Evolutionary conservation across 345 rosid species (phyloP), one percentile per base, ranked within the genome.

Genomic region (Linum lewisii): DNA sequence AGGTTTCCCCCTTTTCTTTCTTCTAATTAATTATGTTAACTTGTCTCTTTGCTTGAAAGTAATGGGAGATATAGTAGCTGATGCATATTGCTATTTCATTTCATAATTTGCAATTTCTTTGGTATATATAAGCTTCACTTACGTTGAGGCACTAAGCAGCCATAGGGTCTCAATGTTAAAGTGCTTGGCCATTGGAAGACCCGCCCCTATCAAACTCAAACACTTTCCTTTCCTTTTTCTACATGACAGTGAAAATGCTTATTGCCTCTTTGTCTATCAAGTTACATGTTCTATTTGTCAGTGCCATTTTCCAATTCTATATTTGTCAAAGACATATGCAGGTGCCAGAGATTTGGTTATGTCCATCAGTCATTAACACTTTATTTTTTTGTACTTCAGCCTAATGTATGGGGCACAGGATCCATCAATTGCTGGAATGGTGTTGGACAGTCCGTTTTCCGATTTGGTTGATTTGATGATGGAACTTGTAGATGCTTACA

Each of bases 401-500:
- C 78, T 90, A 36, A 66, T 90, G 91, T 90, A 90, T 77, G 95
- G 91, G 75, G 89, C 89, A 45, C 89, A 85, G 75, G 97, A 90
- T 74, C 95, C 97, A 44, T 90, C 97, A 8, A 85, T 87, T 21
- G 96, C 94, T 45, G 97, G 97, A 79, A 84, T 87, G 81, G 92
- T 90, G 78, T 83, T 90, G 64, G 96, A 90, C 67, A 87, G 89
- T 70, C 90, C 96, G 47, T 90, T 90, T 72, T 85, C 96, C 53
- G 84, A 84, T 80, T 81, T 90, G 81, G 94, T 90, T 69, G 94
- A 87, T 71, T 74, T 90, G 77, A 90, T 90, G 94, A 77, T 85
- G 89, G 96, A 85, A 77, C 86, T 90, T 14, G 96, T 85, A 36
- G 97, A 87, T 66, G 85, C 89, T 8, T 87, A 80, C 72, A 87